A percentile compares a stretch with the other conserved stretches of the same genome.
These are phyloP conservation scores for Cryomyces minteri DNA, from an alignment of 495 filamentous ascomycete species.

Conservation along the genomic window DNA sequence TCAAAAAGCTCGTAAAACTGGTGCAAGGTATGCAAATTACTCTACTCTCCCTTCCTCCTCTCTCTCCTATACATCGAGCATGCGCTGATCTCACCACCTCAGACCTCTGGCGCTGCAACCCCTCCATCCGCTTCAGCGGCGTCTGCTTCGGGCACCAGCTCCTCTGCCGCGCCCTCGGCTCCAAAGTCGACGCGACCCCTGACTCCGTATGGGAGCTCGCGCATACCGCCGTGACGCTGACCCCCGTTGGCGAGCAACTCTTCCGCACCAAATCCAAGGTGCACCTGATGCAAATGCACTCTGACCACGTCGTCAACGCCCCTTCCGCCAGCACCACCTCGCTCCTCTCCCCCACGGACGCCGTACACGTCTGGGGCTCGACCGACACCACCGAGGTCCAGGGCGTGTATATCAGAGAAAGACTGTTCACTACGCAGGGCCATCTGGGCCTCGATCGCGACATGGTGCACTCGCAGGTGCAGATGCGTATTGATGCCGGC, in stretches of 20 bases:
- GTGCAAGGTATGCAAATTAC: slow-evolving; percentile 7
- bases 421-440: slow-evolving; percentile 2
- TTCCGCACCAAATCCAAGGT: background rate
- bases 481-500: slow-evolving; percentile 2
- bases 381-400: slow-evolving; percentile 3
- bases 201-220: slow-evolving; percentile 7
- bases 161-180: slow-evolving; percentile 1
- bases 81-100: background rate
- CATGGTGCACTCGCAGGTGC: slow-evolving; percentile 7
- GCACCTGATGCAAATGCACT: slow-evolving; percentile 1
- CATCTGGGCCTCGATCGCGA: slow-evolving; percentile 2
- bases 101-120: background rate
- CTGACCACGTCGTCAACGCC: background rate
- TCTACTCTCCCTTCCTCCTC: background rate
- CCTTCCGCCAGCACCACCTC: background rate
- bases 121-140: slow-evolving; percentile 1
- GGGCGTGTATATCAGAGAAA: slow-evolving; percentile 1
- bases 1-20: slow-evolving; percentile 9
- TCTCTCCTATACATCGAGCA: background rate
- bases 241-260: slow-evolving; percentile 1
- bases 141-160: slow-evolving; percentile 4
- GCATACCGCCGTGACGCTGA: background rate
- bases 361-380: slow-evolving; percentile 16
- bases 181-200: background rate
- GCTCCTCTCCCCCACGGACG: background rate